Base-by-base conservation (phyloP, 2,329 filamentous ascomycete genomes). In the Talaromyces rugulosus region DNA sequence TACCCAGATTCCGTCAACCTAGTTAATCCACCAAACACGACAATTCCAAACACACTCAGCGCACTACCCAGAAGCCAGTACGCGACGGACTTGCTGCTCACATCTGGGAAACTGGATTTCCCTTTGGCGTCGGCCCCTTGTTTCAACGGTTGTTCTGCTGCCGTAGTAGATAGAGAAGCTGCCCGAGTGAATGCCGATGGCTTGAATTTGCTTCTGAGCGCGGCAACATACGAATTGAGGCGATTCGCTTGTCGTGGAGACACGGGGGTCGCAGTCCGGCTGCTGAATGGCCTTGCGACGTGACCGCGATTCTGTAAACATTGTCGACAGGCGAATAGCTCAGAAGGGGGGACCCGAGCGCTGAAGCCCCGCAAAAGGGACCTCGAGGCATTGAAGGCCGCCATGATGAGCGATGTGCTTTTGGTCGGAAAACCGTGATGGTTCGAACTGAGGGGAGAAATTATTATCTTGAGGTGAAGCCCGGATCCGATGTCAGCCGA, bases 1-100 rank as follows among this genome's bases (percentile, higher is more conserved):
- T 84, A 96, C 92, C 92, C 95, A 67, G 95, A 99, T 79, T 99
- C 95, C 4, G 95, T 99, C 68, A 99, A 82, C 63, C 95, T 84
- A 33, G 95, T 99, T 68, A 99, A 82, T 5, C 95, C 95, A 62
- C 95, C 95, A 76, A 96, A 96, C 52, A 99, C 86, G 58, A 99
- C 93, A 70, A 99, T 96, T 63, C 95, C 95, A 77, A 98, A 99
- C 58, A 98, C 95, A 74, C 92, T 96, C 51, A 86, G 90, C 0
- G 95, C 93, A 69, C 93, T 97, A 54, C 87, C 94, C 61, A 99
- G 80, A 53, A 99, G 85, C 93, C 93, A 99, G 80, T 94, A 94
- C 63, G 88, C 95, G 52, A 96, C 93, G 9, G 81, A 80, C 77
- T 90, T 95, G 62, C 88, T 86, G 66, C 85, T 92, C 9, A 85